Percentiles rank a stretch among this genome's conserved stretches.
Evolutionary conservation across 1,284 basidiomycete species (phyloP).

Genomic region (Pyrrhoderma lamaoense): DNA sequence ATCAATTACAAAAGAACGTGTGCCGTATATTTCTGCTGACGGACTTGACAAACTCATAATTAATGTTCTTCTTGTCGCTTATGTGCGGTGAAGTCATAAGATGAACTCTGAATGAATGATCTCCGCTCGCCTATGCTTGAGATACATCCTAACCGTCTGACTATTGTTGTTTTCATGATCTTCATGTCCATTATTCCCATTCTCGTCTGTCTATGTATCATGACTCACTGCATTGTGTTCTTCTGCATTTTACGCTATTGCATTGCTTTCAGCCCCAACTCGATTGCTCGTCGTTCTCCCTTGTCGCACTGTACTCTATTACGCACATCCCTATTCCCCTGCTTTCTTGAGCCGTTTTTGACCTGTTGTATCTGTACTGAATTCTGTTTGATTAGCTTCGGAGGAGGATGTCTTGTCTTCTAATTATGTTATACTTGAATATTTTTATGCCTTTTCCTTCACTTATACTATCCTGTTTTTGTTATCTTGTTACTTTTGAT

Average conservation of each 20-base stretch:
- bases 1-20: slow-evolving; percentile 54
- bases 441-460: too few relatives aligned
- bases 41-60: slow-evolving; percentile 66
- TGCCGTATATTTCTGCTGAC: slow-evolving; percentile 58
- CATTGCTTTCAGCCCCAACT: slow-evolving; percentile 1
- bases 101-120: too few relatives aligned
- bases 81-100: slow-evolving; percentile 38
- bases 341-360: not conserved
- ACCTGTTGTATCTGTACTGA: slow-evolving; percentile 5
- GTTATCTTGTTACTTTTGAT: too few relatives aligned
- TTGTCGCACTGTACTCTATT: slow-evolving; percentile 2
- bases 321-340: not conserved
- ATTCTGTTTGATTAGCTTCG: too few relatives aligned
- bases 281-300: not conserved
- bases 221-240: not conserved
- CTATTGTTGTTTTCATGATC: not conserved
- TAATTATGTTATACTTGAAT: too few relatives aligned
- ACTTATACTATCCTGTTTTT: too few relatives aligned
- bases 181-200: not conserved
- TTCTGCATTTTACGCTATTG: not conserved
- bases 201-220: not conserved
- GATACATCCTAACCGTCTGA: not conserved
- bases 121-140: too few relatives aligned
- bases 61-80: slow-evolving; percentile 63
- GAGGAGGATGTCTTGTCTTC: too few relatives aligned